phyloP scores from a whole-genome alignment of 2,329 filamentous ascomycete genomes.

The Cordyceps militaris region DNA sequence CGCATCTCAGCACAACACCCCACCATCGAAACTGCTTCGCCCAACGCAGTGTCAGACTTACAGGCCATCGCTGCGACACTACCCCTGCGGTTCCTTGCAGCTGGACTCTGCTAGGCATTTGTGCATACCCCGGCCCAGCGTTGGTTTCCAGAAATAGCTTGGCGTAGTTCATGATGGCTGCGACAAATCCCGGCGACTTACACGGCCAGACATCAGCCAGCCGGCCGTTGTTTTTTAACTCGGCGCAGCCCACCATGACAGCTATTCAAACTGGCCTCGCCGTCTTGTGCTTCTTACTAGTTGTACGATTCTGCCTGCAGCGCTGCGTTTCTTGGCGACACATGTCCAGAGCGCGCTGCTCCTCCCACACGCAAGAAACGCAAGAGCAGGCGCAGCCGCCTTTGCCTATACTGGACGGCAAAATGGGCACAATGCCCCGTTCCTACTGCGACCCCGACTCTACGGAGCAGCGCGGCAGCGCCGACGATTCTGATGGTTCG shows the following conservation, averaged over 20 bases:
- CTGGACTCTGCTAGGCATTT: conserved; percentile 5
- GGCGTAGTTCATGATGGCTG: conserved; percentile 4
- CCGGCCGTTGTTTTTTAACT: conserved; percentile 5
- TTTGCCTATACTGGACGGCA: neutral
- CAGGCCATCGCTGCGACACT: conserved; percentile 3
- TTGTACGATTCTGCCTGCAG: conserved; percentile 8
- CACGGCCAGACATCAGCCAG: neutral
- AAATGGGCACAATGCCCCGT: conserved; percentile 21
- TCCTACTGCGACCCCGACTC: neutral
- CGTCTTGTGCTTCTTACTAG: conserved; percentile 7
- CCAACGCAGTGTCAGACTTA: conserved; percentile 1
- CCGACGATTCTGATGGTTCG: neutral
- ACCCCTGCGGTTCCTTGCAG: conserved; percentile 11
- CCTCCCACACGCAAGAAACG: neutral
- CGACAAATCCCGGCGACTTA: conserved; percentile 3
- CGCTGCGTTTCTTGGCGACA: conserved; percentile 4
- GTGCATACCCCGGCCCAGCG: neutral
- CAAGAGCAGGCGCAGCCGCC: neutral
- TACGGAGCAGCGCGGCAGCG: neutral
- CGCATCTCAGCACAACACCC: conserved; percentile 4
- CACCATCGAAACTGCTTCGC: conserved; percentile 6
- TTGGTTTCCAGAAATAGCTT: conserved; percentile 7
- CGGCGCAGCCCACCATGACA: conserved; percentile 4
- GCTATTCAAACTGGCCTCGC: conserved; percentile 11
- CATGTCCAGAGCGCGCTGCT: conserved; percentile 14